phyloP scores from a whole-genome alignment of 169 alveolate species.

The Cryptosporidium andersoni region DNA sequence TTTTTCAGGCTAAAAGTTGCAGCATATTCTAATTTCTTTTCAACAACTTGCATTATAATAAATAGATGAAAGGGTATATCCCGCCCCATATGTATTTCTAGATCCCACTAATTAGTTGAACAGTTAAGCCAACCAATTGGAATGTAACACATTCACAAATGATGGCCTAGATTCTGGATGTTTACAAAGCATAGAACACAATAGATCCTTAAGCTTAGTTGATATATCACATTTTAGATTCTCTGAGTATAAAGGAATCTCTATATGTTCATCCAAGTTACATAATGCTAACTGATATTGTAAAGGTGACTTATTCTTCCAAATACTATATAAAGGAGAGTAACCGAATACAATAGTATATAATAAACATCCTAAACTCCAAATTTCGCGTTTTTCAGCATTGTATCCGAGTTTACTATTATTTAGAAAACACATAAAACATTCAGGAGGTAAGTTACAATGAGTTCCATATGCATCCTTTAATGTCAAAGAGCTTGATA shows the following conservation, averaged over 20 bases:
- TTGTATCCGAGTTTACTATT: conserved; percentile 10
- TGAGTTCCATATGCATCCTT: conserved; percentile 68
- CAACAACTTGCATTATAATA: not conserved
- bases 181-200: conserved; percentile 17
- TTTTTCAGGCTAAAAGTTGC: too few relatives aligned
- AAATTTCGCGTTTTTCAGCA: conserved; percentile 61
- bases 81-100: conserved; percentile 28
- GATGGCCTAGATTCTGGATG: conserved; percentile 1
- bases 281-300: conserved; percentile 38
- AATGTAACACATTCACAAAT: conserved; percentile 6
- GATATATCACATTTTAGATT: conserved; percentile 16
- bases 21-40: conserved; percentile 1
- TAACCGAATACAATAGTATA: conserved; percentile 45
- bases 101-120: not conserved
- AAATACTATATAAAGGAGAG: conserved; percentile 23
- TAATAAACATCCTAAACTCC: conserved; percentile 55
- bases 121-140: conserved; percentile 5
- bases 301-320: conserved; percentile 42
- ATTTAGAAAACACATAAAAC: conserved; percentile 9
- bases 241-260: conserved; percentile 35
- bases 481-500: conserved; percentile 1
- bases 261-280: not conserved
- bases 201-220: not conserved
- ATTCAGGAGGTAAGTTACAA: conserved; percentile 49
- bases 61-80: not conserved